Evolutionary conservation across 495 filamentous ascomycete species (phyloP).

Genomic region (Aspergillus indologenus): DNA sequence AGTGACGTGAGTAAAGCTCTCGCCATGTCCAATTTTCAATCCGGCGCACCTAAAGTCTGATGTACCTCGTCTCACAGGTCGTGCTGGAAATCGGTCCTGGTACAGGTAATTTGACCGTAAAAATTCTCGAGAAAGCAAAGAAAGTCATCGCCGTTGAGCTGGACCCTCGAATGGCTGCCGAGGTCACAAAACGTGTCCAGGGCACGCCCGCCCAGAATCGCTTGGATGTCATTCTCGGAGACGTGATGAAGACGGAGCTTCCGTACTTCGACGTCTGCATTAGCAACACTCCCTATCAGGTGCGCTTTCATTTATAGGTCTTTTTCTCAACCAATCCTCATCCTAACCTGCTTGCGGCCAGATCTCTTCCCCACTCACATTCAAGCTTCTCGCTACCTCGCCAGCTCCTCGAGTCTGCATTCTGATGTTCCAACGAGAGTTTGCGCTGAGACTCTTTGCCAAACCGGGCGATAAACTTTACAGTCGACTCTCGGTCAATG

Average conservation of each 20-base stretch:
- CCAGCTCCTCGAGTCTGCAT: constrained; percentile 74
- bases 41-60: background rate
- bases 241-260: constrained; percentile 87
- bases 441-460: constrained; percentile 73
- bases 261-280: constrained; percentile 91
- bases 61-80: constrained; percentile 31
- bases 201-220: constrained; percentile 75
- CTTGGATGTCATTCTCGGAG: constrained; percentile 81
- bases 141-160: constrained; percentile 88
- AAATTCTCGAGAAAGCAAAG: constrained; percentile 82
- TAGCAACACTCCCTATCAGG: constrained; percentile 88
- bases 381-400: constrained; percentile 80
- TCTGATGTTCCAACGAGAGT: constrained; percentile 81
- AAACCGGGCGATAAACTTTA: constrained; percentile 80
- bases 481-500: constrained; percentile 81
- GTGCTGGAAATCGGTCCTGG: constrained; percentile 76
- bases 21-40: background rate
- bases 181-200: constrained; percentile 91
- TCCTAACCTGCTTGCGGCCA: constrained; percentile 29
- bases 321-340: background rate
- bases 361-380: constrained; percentile 84
- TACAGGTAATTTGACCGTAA: constrained; percentile 84
- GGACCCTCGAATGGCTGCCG: constrained; percentile 94
- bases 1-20: constrained; percentile 59
- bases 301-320: constrained; percentile 23